Conservation (phyloP, 2,329 filamentous ascomycete genomes). For the Pleochaeta shiraiana region DNA sequence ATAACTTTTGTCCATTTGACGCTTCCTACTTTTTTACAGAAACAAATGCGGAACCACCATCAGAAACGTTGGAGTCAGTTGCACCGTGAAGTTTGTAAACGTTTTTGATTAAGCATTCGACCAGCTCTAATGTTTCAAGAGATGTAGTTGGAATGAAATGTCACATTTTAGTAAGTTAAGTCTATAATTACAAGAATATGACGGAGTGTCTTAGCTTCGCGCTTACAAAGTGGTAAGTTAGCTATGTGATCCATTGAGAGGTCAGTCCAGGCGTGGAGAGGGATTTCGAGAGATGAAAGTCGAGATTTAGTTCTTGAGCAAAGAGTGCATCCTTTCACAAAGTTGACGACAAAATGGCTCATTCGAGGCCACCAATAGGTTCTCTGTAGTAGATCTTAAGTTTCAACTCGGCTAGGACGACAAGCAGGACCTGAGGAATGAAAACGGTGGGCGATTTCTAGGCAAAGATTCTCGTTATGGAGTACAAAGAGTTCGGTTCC, state of each 20-base stretch:
- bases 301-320: background rate
- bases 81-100: conserved; percentile 3
- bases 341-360: background rate
- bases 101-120: too few species aligned
- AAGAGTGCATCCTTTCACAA: background rate
- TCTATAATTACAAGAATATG: background rate
- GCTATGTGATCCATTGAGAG: conserved; percentile 4
- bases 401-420: background rate
- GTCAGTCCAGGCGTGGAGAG: background rate
- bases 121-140: background rate
- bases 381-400: background rate
- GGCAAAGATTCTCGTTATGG: background rate
- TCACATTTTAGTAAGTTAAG: background rate
- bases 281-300: background rate
- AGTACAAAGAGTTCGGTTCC: background rate
- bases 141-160: background rate
- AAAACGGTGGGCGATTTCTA: background rate
- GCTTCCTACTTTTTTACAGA: too few species aligned
- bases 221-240: background rate
- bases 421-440: background rate
- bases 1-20: too few species aligned
- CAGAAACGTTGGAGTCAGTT: conserved; percentile 6
- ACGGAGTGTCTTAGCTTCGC: background rate
- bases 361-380: conserved; percentile 1
- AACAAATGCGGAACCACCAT: conserved; percentile 8